A percentile compares a stretch with the other conserved stretches of the same genome.
phyloP scores from a whole-genome alignment of 1,284 basidiomycete genomes.

The Moesziomyces parantarcticus region DNA sequence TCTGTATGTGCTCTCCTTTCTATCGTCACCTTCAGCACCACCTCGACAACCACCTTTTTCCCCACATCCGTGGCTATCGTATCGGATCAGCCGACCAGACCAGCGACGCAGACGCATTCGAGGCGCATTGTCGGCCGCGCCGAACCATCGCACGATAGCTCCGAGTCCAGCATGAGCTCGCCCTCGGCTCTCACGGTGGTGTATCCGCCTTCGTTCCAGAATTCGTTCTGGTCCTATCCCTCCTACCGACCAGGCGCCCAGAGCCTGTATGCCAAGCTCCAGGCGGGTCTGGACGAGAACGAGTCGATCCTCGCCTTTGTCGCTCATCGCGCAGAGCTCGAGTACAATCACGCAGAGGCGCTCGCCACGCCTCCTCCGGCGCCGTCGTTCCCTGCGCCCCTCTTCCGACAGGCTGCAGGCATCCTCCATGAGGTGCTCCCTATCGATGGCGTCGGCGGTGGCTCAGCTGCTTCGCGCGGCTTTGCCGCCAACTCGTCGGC shows the following conservation, averaged over 20 bases:
- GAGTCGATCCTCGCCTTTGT: conserved; percentile 58
- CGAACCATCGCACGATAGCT: background rate
- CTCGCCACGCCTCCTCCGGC: conserved; percentile 45
- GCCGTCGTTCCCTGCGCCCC: conserved; percentile 33
- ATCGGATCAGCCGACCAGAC: background rate
- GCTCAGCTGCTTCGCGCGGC: conserved; percentile 20
- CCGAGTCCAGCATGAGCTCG: conserved; percentile 49
- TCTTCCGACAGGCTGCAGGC: conserved; percentile 48
- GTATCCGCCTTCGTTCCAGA: conserved; percentile 58
- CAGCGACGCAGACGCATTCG: background rate
- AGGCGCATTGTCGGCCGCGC: too few species aligned
- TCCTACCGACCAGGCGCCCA: conserved; percentile 59
- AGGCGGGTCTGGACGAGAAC: conserved; percentile 64
- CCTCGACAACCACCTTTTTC: background rate
- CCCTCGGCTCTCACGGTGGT: conserved; percentile 54
- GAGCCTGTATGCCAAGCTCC: conserved; percentile 57
- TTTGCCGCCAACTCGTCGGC: conserved; percentile 33
- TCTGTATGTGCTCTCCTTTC: too few species aligned
- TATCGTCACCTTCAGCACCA: background rate
- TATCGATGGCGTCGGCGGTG: conserved; percentile 14
- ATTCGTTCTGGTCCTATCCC: conserved; percentile 64
- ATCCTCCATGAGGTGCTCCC: conserved; percentile 42
- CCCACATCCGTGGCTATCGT: background rate
- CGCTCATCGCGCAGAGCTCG: conserved; percentile 56
- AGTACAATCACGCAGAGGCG: conserved; percentile 54